phyloP scores from a whole-genome alignment of 179 eudicot species.

The Camellia oleifera region DNA sequence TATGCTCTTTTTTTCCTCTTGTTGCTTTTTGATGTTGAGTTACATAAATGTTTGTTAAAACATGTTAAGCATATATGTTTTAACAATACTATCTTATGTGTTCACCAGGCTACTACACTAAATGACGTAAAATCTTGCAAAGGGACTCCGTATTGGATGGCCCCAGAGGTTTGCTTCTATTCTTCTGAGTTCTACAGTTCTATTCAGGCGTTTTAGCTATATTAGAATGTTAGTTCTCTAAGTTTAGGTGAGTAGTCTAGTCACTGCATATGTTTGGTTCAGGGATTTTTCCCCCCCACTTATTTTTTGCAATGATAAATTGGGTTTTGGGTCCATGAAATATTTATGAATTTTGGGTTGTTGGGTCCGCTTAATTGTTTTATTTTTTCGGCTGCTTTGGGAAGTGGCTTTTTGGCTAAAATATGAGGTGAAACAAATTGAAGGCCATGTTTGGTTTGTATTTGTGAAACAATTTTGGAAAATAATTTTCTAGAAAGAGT shows the following conservation, averaged over 20 bases:
- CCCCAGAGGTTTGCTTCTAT: constrained; percentile 81
- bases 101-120: constrained; percentile 65
- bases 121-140: constrained; percentile 86
- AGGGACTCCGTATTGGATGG: constrained; percentile 95
- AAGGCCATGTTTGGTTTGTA: no score
- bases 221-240: not conserved
- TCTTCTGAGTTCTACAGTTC: not conserved
- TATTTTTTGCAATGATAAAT: no score
- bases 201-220: not conserved
- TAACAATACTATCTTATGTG: not conserved
- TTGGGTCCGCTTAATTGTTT: no score
- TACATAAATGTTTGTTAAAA: not conserved
- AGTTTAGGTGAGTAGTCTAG: not conserved
- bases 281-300: not conserved
- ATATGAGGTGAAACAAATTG: no score
- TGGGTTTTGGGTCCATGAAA: no score
- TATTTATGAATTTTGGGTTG: no score
- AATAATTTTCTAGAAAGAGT: no score
- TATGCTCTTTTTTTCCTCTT: not conserved
- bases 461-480: no score
- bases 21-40: constrained; percentile 12
- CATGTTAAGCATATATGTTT: no score
- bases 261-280: not conserved
- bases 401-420: no score
- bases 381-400: no score